Evolutionary conservation across 2,329 filamentous ascomycete genomes (phyloP).

Genomic region (Penicillium sp.): DNA sequence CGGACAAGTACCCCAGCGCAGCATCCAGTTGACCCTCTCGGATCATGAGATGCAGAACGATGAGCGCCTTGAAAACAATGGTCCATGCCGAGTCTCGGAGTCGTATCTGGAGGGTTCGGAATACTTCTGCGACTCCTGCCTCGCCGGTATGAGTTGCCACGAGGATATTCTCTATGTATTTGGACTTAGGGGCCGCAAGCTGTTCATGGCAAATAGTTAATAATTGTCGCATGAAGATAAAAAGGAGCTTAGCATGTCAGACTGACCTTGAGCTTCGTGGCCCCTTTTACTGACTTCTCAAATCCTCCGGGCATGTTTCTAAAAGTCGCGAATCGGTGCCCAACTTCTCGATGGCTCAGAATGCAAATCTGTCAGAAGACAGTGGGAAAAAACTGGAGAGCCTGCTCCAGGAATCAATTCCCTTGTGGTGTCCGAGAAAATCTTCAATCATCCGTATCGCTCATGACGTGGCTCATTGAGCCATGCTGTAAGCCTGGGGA

Average conservation of each 20-base stretch:
- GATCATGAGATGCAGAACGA: constrained; percentile 96
- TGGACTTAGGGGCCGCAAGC: constrained; percentile 95
- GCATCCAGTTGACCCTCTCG: constrained; percentile 88
- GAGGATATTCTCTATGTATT: constrained; percentile 98
- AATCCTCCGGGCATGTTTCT: constrained; percentile 61
- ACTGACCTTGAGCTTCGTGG: constrained; percentile 90
- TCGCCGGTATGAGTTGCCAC: constrained; percentile 93
- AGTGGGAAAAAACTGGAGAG: constrained; percentile 12
- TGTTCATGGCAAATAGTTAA: constrained; percentile 40
- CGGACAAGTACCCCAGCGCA: constrained; percentile 78
- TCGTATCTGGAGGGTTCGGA: constrained; percentile 83
- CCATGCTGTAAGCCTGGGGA: constrained; percentile 27
- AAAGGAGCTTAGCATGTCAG: constrained; percentile 9
- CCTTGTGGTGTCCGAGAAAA: constrained; percentile 17
- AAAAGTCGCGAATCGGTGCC: constrained; percentile 2
- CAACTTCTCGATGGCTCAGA: background rate
- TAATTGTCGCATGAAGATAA: background rate
- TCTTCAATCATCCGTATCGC: constrained; percentile 24
- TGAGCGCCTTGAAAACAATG: constrained; percentile 96
- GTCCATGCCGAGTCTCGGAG: constrained; percentile 98
- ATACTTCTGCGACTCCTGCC: constrained; percentile 91
- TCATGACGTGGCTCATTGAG: constrained; percentile 30
- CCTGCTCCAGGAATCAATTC: constrained; percentile 18
- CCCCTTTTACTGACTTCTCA: constrained; percentile 98
- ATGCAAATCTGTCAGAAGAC: background rate